These are phyloP conservation scores for Abelmoschus esculentus DNA, from an alignment of 345 rosid genomes.

Conservation along the genomic window DNA sequence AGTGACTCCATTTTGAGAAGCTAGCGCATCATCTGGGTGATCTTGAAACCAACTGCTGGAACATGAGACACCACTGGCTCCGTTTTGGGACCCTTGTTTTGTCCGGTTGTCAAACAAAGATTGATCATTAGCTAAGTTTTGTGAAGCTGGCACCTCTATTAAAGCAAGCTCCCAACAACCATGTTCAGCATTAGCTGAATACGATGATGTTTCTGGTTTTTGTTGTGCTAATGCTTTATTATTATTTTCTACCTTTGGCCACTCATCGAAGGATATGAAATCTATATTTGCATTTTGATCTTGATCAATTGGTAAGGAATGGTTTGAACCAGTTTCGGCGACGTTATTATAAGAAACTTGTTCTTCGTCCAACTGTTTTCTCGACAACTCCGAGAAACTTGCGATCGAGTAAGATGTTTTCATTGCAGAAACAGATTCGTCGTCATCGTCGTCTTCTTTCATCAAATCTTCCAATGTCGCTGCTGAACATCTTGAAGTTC, in stretches of 20 bases:
- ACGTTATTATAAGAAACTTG: neutral
- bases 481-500: neutral
- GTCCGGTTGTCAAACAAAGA: conserved; percentile 3
- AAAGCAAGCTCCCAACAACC: conserved; percentile 50
- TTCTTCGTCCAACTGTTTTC: neutral
- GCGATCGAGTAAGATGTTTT: neutral
- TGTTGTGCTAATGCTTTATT: too few species aligned
- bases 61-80: neutral
- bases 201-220: neutral
- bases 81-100: neutral
- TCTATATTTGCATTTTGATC: conserved; percentile 12
- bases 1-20: too few species aligned
- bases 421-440: neutral
- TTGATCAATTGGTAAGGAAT: conserved; percentile 22
- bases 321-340: conserved; percentile 4
- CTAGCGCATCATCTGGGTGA: too few species aligned
- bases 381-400: neutral
- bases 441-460: neutral
- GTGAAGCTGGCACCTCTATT: conserved; percentile 20
- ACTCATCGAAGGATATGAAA: conserved; percentile 33
- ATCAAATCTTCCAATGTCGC: neutral
- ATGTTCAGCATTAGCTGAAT: conserved; percentile 6
- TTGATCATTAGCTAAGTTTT: neutral
- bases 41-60: neutral
- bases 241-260: conserved; percentile 15